Evolutionary conservation across 2,329 filamentous ascomycete species (phyloP).

Genomic region (Nothophaeocryptopus gaeumannii): DNA sequence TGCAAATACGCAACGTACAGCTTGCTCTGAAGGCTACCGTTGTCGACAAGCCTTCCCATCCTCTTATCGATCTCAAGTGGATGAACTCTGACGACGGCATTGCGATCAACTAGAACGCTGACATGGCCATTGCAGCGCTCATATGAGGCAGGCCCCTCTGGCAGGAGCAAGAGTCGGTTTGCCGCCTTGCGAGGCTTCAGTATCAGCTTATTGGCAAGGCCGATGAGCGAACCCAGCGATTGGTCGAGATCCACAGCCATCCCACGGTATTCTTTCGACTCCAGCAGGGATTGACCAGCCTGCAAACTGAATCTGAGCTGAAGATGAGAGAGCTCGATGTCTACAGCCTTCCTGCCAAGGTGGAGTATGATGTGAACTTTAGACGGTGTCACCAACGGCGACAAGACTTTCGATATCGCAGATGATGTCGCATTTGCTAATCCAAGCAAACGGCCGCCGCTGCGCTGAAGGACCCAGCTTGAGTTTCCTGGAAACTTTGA

Average conservation of each 20-base stretch:
- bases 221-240: constrained; percentile 59
- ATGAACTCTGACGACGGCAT: constrained; percentile 50
- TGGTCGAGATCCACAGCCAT: constrained; percentile 50
- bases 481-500: constrained; percentile 38
- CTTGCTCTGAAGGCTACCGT: constrained; percentile 40
- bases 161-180: constrained; percentile 53
- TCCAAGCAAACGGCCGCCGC: constrained; percentile 6
- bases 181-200: constrained; percentile 36
- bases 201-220: constrained; percentile 58
- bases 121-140: constrained; percentile 46
- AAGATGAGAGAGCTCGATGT: constrained; percentile 25
- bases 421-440: constrained; percentile 34
- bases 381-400: constrained; percentile 14
- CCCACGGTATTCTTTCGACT: constrained; percentile 7
- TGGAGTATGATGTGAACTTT: constrained; percentile 21
- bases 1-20: constrained; percentile 51
- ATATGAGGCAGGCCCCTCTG: constrained; percentile 33
- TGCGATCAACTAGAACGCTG: constrained; percentile 32
- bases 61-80: constrained; percentile 56
- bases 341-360: neutral
- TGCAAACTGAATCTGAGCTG: constrained; percentile 23
- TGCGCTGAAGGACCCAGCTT: constrained; percentile 42
- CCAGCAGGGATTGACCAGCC: neutral
- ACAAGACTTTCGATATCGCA: constrained; percentile 52
- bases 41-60: constrained; percentile 58